Conservation (phyloP, 768 basidiomycete species). For the Auriscalpium orientale region DNA sequence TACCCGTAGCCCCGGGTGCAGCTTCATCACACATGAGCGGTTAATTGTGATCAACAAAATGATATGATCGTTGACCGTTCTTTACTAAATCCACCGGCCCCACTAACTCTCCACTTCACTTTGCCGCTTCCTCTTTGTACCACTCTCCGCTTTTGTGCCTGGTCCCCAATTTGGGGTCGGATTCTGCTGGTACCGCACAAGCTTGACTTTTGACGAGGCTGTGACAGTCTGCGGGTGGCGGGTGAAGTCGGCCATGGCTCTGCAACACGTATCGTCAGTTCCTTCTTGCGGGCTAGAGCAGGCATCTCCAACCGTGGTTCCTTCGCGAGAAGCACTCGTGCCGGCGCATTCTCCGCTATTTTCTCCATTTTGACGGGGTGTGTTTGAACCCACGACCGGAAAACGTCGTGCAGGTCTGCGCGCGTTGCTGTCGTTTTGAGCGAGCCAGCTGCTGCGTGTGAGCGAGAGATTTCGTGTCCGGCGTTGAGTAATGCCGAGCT, state of each 20-base stretch:
- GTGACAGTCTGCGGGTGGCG: conserved; percentile 61
- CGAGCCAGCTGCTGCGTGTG: conserved; percentile 84
- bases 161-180: conserved; percentile 95
- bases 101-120: too few species aligned
- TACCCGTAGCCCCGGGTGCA: too few species aligned
- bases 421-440: conserved; percentile 82
- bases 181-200: conserved; percentile 87
- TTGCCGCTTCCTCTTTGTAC: conserved; percentile 36
- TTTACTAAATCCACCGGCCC: too few species aligned
- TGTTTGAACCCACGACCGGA: conserved; percentile 74
- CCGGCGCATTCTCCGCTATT: conserved; percentile 66
- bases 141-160: conserved; percentile 48
- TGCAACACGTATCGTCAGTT: conserved; percentile 20
- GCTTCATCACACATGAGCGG: too few species aligned
- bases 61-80: too few species aligned
- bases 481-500: conserved; percentile 89
- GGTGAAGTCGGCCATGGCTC: conserved; percentile 64
- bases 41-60: too few species aligned
- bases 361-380: conserved; percentile 84
- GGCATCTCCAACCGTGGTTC: conserved; percentile 48
- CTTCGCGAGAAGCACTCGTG: conserved; percentile 58
- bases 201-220: conserved; percentile 56
- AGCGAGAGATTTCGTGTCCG: conserved; percentile 79
- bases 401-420: conserved; percentile 69
- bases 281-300: neutral